Base-by-base conservation (phyloP, 352 stramenopile species). In the Phytophthora capsici region DNA sequence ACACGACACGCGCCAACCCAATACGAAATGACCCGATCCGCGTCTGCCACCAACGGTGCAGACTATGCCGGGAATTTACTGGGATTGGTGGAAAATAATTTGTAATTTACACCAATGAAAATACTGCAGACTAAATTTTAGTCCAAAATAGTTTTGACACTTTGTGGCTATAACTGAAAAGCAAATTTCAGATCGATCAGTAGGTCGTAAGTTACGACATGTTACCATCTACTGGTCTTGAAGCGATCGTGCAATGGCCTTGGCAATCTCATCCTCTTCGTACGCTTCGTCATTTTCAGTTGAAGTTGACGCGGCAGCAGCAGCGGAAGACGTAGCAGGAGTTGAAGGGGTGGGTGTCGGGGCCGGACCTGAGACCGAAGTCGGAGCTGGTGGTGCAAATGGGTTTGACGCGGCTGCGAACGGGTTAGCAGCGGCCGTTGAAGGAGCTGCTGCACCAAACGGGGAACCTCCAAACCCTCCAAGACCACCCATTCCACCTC, bases 201-300 rank as follows among this genome's bases (percentile, higher is more conserved):
- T n/a, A n/a, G n/a, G n/a, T n/a, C n/a, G n/a, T n/a, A n/a, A n/a
- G n/a, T n/a, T n/a, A n/a, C n/a, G n/a, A n/a, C n/a, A n/a, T n/a
- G n/a, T n/a, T n/a, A n/a, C n/a, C 25, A 28, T 28, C 51, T 81
- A 88, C 44, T 90, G 75, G 46, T 95, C 85, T 60, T 92, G 75
- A 56, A 95, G 62, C 44, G 85, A 94, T 28, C 82, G 80, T 9
- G 87, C 85, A 26, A 95, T 95, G 17, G 85, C 87, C 13, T 82
- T 59, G 6, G 87, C 87, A 43, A 95, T 93, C 43, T 91, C 85
- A 41, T 91, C 82, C 60, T 95, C 87, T 23, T 95, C 83, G 43
- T 80, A 90, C 19, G 51, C 63, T 25, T 68, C 63, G 25, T 71
- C 62, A 9, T 58, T 50, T 28, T 64, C 59, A 4, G 44, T 65